Evolutionary conservation across 352 stramenopile species (phyloP).

Genomic region (Phytophthora constricta): DNA sequence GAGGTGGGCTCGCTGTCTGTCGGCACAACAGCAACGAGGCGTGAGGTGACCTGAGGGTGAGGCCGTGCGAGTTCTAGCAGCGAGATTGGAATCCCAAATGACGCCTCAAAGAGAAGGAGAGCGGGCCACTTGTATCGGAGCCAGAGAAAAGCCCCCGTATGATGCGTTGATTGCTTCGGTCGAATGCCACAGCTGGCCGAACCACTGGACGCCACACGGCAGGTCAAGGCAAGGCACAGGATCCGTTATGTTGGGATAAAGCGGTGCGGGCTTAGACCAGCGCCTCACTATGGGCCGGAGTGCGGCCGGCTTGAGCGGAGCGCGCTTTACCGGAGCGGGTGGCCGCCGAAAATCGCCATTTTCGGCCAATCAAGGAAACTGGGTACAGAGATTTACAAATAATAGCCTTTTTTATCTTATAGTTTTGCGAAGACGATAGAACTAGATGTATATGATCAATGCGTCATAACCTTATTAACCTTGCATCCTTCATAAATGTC

Average conservation of each 20-base stretch:
- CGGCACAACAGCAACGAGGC: no score
- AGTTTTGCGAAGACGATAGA: no score
- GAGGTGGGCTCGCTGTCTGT: no score
- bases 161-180: slow-evolving; percentile 2
- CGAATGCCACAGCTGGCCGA: no score
- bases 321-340: not conserved
- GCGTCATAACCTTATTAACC: no score
- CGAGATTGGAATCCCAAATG: not conserved
- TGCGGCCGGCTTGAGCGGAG: not conserved
- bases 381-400: not conserved
- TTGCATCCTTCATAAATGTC: no score
- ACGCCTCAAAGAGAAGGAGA: not conserved
- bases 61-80: not conserved
- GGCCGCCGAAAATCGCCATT: not conserved
- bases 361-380: not conserved
- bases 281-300: not conserved
- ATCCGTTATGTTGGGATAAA: not conserved
- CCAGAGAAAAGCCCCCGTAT: not conserved
- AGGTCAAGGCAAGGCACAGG: no score
- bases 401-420: no score
- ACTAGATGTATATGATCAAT: no score
- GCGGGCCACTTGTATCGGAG: not conserved
- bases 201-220: no score
- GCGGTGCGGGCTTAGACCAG: not conserved
- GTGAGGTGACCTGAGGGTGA: no score